Conservation (phyloP, 768 basidiomycete species). For the Crassisporium funariophilum region DNA sequence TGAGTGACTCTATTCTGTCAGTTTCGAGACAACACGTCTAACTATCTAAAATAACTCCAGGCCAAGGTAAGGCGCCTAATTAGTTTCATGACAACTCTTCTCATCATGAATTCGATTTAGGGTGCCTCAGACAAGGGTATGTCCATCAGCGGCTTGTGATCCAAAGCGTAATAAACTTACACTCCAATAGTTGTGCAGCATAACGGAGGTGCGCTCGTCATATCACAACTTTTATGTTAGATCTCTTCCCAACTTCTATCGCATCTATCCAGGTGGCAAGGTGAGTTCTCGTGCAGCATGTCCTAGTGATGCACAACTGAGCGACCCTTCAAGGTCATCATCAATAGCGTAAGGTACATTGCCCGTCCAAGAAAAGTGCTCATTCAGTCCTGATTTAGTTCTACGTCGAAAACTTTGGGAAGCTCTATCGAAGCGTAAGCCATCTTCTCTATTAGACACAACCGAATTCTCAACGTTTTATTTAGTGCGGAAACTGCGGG, state of each 20-base stretch:
- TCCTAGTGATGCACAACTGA: too few species aligned
- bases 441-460: background rate
- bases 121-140: constrained; percentile 35
- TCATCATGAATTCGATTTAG: too few species aligned
- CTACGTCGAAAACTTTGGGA: constrained; percentile 43
- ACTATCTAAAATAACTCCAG: constrained; percentile 14
- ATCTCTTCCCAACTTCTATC: too few species aligned
- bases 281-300: too few species aligned
- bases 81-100: too few species aligned
- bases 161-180: background rate
- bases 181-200: constrained; percentile 33
- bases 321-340: constrained; percentile 25
- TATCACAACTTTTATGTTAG: too few species aligned
- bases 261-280: constrained; percentile 32
- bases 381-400: constrained; percentile 30
- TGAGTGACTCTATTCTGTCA: constrained; percentile 27
- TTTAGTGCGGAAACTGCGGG: constrained; percentile 35
- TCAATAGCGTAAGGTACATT: constrained; percentile 34
- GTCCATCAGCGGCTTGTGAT: background rate
- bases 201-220: too few species aligned
- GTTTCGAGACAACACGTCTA: background rate
- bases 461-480: background rate
- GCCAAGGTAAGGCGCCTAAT: constrained; percentile 32
- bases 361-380: background rate
- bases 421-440: constrained; percentile 39